Evolutionary conservation across 495 filamentous ascomycete genomes (phyloP), one percentile per base, ranked within the genome.

Genomic region (Pyrenopolyporus hunteri): DNA sequence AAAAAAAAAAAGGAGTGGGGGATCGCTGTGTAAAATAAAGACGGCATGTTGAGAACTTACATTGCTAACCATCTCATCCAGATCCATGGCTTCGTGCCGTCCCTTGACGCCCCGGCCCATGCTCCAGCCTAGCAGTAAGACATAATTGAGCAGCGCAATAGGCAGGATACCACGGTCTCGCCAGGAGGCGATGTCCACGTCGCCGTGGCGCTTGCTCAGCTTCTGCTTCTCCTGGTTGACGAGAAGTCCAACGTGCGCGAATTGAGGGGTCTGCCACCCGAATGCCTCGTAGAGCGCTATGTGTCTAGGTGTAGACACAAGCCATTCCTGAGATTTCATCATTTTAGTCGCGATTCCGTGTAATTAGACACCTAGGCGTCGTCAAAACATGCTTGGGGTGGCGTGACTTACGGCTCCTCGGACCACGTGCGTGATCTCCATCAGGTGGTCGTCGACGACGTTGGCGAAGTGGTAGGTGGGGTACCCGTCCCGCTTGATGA

Each of bases 391-490:
- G 14, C 10, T 16, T n/a, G n/a, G n/a, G n/a, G 4, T 10, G 3
- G 25, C 17, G 6, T 22, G 3, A 73, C 87, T 70, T 73, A 90
- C 91, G 6, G 87, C 83, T 44, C 91, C 94, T 33, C 94, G 85
- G 46, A 98, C 89, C 19, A 98, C 95, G 74, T 97, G 93, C 3
- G 92, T 98, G 68, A 98, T 95, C 46, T 89, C 73, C 94, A 98
- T 98, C 44, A 83, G 75, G 69, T 95, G 90, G 71, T 98, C 94
- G 71, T 98, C 94, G 16, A 98, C 87, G 19, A 98, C 93, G 73
- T 97, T 98, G 3, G 94, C 94, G 48, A 98, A 86, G 71, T 98
- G 94, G 68, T 98, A 98, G 6, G 94, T 98, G 1, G 94, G 94
- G 47, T 87, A 85, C 0, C 92, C 92, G 67, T 98, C 94, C 6